Evolutionary conservation across 768 basidiomycete species (phyloP), one percentile per base, ranked within the genome.

Genomic region (Tubosaeta sp.): DNA sequence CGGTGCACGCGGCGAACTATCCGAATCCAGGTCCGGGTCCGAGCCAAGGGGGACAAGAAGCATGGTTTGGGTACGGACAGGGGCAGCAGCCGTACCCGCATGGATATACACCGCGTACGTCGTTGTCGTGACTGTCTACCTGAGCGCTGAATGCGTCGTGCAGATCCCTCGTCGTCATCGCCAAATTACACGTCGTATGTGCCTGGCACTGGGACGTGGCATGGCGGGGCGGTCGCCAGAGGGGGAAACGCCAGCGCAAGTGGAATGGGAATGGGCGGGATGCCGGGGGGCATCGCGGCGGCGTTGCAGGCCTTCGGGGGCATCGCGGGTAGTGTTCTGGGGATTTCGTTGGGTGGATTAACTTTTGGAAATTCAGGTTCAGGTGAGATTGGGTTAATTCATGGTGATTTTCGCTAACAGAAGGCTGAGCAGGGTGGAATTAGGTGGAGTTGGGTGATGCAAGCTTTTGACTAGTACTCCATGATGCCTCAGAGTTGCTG

Each of bases 251-350:
- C 4, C n/a, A 27, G 25, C 25, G 14, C 32, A 3, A 16, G 41
- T 34, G 50, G 52, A 9, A 34, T 19, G n/a, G 54, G 54, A 6
- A 25, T 58, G 4, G 54, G 56, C 0, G 49, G 50, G 0, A 19
- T 49, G 5, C 9, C 55, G 76, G 31, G 74, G 68, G 27, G 47
- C 0, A n/a, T 62, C 2, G 19, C 50, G 43, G 34, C 58, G 12
- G 82, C 82, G 38, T 58, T 75, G 58, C 74, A 65, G 54, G 72
- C 76, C n/a, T 72, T 86, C 17, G 83, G 83, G 62, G 78, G 73
- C 52, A 65, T 83, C 29, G 80, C 80, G 16, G 82, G 84, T 4
- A 72, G n/a, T n/a, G n/a, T n/a, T n/a, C n/a, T n/a, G n/a, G n/a
- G n/a, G n/a, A n/a, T n/a, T n/a, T n/a, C n/a, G n/a, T n/a, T n/a